These are phyloP conservation scores for Lindgomyces ingoldianus DNA, from an alignment of 495 filamentous ascomycete species.

Conservation along the genomic window DNA sequence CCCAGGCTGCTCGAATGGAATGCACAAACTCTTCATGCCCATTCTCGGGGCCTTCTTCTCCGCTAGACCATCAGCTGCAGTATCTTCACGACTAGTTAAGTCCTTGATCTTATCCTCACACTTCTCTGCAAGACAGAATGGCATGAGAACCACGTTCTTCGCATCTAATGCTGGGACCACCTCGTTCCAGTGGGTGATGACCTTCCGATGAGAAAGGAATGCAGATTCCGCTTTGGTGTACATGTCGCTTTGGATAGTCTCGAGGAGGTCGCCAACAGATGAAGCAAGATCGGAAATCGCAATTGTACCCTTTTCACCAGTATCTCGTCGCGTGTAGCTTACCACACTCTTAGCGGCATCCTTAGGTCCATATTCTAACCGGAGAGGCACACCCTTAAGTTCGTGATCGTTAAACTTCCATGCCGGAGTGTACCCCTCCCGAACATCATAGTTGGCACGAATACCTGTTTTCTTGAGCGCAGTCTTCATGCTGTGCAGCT, in stretches of 20 bases:
- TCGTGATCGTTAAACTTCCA: constrained; percentile 99
- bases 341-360: constrained; percentile 82
- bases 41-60: constrained; percentile 83
- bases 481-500: constrained; percentile 66
- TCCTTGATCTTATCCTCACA: constrained; percentile 97
- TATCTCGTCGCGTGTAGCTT: constrained; percentile 81
- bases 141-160: constrained; percentile 89
- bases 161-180: constrained; percentile 85
- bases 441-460: constrained; percentile 65
- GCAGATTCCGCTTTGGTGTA: constrained; percentile 77
- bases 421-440: constrained; percentile 86
- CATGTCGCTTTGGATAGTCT: constrained; percentile 84
- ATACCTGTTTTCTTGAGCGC: constrained; percentile 49
- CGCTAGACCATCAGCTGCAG: constrained; percentile 62
- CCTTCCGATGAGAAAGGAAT: constrained; percentile 74
- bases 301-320: constrained; percentile 68
- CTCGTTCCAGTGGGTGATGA: constrained; percentile 83
- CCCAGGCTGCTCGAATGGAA: constrained; percentile 93
- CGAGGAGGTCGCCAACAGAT: constrained; percentile 72
- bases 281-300: constrained; percentile 68
- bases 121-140: constrained; percentile 73
- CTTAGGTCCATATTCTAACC: constrained; percentile 92
- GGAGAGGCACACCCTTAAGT: constrained; percentile 87
- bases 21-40: constrained; percentile 97
- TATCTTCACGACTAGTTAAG: constrained; percentile 68